Evolutionary conservation across 768 basidiomycete species (phyloP).

Genomic region (Rhizopogon vesiculosus): DNA sequence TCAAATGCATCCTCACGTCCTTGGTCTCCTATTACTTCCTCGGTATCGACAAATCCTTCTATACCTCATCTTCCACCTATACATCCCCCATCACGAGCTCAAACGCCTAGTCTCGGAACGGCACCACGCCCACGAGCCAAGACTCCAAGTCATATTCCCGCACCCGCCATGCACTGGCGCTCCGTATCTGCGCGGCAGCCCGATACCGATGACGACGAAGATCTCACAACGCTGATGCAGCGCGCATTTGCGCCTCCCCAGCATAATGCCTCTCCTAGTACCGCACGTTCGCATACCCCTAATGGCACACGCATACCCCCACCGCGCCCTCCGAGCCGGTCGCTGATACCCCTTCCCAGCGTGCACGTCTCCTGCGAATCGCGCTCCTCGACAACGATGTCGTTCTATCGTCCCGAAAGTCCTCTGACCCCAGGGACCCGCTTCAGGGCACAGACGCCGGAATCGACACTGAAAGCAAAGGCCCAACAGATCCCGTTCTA

Average conservation of each 20-base stretch:
- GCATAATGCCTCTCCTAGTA: constrained; percentile 40
- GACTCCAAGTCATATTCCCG: constrained; percentile 79
- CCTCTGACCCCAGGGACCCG: constrained; percentile 39
- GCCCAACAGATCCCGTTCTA: constrained; percentile 57
- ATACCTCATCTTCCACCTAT: constrained; percentile 30
- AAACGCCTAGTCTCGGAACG: constrained; percentile 41
- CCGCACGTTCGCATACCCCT: constrained; percentile 34
- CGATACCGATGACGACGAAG: constrained; percentile 41
- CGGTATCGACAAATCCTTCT: constrained; percentile 50
- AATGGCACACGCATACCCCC: constrained; percentile 42
- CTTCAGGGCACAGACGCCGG: constrained; percentile 65
- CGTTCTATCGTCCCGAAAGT: constrained; percentile 56
- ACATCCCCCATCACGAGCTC: constrained; percentile 51
- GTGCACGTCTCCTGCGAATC: constrained; percentile 67
- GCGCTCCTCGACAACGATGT: constrained; percentile 68
- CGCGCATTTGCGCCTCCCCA: constrained; percentile 61
- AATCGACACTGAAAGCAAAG: constrained; percentile 53
- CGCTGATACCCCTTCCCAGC: constrained; percentile 78
- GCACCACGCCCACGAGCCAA: constrained; percentile 69
- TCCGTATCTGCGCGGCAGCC: constrained; percentile 45
- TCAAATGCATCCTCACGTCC: constrained; percentile 78
- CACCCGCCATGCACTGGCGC: constrained; percentile 46
- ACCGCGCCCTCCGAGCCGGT: constrained; percentile 74
- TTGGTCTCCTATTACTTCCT: constrained; percentile 74
- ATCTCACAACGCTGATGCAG: constrained; percentile 40